Evolutionary conservation across 73 alveolate species (phyloP), one percentile per base, ranked within the genome.

Genomic region (Breviolum minutum): DNA sequence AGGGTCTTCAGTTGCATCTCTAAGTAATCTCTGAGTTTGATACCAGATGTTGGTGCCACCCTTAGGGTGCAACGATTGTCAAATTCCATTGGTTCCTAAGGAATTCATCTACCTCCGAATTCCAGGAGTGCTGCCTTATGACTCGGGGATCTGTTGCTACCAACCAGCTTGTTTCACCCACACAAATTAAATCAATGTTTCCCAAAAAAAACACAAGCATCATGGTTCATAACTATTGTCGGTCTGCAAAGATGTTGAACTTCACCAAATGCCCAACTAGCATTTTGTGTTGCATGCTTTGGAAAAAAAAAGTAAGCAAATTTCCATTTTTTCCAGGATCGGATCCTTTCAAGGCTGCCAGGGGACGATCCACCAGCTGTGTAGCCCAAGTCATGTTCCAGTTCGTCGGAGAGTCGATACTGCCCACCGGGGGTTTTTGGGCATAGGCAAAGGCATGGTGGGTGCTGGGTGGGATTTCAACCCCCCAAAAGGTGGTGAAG

Each of bases 331-430:
- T 40, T 40, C 54, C 54, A 40, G 54, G 54, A n/a, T n/a, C n/a
- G n/a, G n/a, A n/a, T 40, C 54, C 0, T 40, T 40, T 40, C 3
- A 3, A 40, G 29, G 9, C 5, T 5, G 85, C 62, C 85, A 76
- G 62, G 85, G 95, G 11, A 61, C 96, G 87, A 76, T 17, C 96
- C 96, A 8, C 96, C 96, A 8, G 96, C 96, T 3, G 83, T 90
- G 96, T 90, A 90, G 96, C 96, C 96, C 27, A 90, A 27, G 87
- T 90, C 96, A 48, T 90, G 96, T 87, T 90, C 96, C 77, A 90
- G 87, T 30, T 90, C 71, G 16, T 70, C 96, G 11, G 96, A 69
- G 30, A 90, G 96, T 62, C 69, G 24, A 87, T 90, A 77, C 96
- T 90, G 95, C 89, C 89, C 13, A 19, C 70, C 70, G 17, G 32